Evolutionary conservation across 1,284 basidiomycete genomes (phyloP).

Genomic region (Ceratobasidium sp.): DNA sequence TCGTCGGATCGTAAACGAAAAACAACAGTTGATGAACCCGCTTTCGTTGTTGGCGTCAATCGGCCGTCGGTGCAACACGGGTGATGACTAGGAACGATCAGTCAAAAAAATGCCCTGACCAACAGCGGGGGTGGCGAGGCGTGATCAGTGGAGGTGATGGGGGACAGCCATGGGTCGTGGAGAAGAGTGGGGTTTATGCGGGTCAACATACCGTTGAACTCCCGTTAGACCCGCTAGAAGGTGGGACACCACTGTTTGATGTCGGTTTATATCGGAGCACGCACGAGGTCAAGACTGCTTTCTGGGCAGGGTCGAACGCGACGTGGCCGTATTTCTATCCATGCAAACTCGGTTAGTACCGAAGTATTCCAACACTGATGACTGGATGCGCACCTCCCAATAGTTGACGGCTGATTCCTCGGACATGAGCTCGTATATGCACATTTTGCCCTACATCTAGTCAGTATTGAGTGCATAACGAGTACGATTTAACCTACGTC

Average conservation of each 20-base stretch:
- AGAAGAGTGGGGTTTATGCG: neutral
- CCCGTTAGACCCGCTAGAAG: constrained; percentile 38
- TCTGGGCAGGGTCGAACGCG: constrained; percentile 84
- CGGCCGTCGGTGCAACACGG: constrained; percentile 41
- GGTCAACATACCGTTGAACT: constrained; percentile 12
- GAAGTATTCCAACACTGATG: neutral
- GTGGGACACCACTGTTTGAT: constrained; percentile 49
- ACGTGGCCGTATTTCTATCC: constrained; percentile 89
- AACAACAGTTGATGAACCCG: constrained; percentile 88
- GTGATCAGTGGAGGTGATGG: neutral
- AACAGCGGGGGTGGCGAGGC: constrained; percentile 36
- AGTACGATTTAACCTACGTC: constrained; percentile 69
- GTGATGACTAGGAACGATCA: constrained; percentile 40
- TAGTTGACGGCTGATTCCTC: constrained; percentile 97
- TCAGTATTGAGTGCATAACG: constrained; percentile 41
- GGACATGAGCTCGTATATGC: constrained; percentile 97
- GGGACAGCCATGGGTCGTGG: no score
- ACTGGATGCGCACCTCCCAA: constrained; percentile 76
- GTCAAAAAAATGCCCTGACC: no score
- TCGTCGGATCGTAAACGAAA: constrained; percentile 91
- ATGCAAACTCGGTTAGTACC: neutral
- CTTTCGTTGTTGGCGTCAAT: constrained; percentile 57
- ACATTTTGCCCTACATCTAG: constrained; percentile 74
- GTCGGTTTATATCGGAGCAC: constrained; percentile 80
- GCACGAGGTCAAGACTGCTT: constrained; percentile 93